Evolutionary conservation across 768 basidiomycete species (phyloP).

Genomic region (Pleurotus tuber-regium): DNA sequence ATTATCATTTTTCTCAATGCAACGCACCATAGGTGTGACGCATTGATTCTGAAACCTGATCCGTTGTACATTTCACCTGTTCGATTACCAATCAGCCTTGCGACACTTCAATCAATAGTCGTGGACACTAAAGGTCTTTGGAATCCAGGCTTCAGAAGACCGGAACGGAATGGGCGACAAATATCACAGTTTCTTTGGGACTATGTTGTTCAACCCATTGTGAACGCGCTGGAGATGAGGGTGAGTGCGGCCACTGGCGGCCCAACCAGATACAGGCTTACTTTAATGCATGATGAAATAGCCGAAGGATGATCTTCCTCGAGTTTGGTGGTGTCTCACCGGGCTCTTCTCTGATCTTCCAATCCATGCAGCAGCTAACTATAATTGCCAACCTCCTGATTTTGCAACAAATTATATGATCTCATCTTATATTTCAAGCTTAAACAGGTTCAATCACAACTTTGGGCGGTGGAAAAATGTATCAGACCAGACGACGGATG

Average conservation of each 20-base stretch:
- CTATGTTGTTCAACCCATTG: background rate
- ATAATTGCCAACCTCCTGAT: conserved; percentile 12
- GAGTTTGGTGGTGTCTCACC: conserved; percentile 14
- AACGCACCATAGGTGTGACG: conserved; percentile 9
- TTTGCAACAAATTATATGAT: conserved; percentile 10
- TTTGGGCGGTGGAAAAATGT: too few relatives aligned
- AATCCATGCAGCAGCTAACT: conserved; percentile 18
- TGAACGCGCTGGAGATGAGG: background rate
- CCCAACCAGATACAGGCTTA: background rate
- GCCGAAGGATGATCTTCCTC: background rate
- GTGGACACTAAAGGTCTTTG: background rate
- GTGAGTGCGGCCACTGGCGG: background rate
- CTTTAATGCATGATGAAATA: conserved; percentile 2
- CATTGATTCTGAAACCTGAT: conserved; percentile 7
- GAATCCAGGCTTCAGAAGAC: background rate
- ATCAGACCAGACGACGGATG: too few relatives aligned
- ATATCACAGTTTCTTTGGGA: background rate
- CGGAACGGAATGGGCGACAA: background rate
- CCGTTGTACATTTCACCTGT: background rate
- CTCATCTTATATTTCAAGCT: conserved; percentile 18
- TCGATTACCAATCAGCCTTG: background rate
- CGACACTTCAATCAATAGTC: background rate
- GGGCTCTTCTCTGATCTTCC: conserved; percentile 11
- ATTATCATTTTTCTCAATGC: conserved; percentile 16
- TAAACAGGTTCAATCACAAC: too few relatives aligned